Evolutionary conservation across 2,329 filamentous ascomycete genomes (phyloP), one percentile per base, ranked within the genome.

Genomic region (Botrytis hyacinthi): DNA sequence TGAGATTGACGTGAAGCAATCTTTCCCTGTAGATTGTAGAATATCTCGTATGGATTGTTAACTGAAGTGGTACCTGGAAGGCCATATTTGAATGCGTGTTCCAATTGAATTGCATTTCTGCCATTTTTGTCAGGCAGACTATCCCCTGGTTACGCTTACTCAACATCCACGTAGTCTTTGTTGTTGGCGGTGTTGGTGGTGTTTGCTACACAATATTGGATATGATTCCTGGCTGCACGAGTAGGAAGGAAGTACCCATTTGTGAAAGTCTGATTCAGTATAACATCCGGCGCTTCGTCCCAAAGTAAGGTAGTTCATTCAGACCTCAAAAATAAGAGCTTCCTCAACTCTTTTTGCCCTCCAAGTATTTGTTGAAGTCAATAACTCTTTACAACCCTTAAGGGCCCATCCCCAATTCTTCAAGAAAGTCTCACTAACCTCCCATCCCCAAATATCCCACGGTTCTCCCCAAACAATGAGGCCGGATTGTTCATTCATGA

Each of bases 401-500:
- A 82, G 72, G 65, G 82, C 72, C 79, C 79, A 83, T 8, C 79
- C 78, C 82, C 82, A 83, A 75, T 82, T 84, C 75, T 73, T 78
- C 76, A 82, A 59, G 76, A 84, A 84, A 8, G 81, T 82, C 74
- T 83, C 80, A 26, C 82, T 82, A 77, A 84, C 79, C 77, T 84
- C 83, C 83, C 82, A 84, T 3, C 83, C 83, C 1, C 75, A 74
- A 35, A 82, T 78, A 51, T 83, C 79, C 83, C 82, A 84, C 9
- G 82, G 82, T 48, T 81, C 81, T 54, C 78, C 81, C 84, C 84
- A 86, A 16, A 82, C 83, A 44, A 70, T 44, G 40, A 44, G 51
- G 32, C 51, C 51, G 29, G 51, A 60, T 46, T 60, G n/a, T 61
- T 70, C 67, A 18, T 60, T 70, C 73, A 86, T 80, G 10, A 85